Base-by-base conservation (phyloP, 345 rosid genomes). In the Noccaea bulbosa region DNA sequence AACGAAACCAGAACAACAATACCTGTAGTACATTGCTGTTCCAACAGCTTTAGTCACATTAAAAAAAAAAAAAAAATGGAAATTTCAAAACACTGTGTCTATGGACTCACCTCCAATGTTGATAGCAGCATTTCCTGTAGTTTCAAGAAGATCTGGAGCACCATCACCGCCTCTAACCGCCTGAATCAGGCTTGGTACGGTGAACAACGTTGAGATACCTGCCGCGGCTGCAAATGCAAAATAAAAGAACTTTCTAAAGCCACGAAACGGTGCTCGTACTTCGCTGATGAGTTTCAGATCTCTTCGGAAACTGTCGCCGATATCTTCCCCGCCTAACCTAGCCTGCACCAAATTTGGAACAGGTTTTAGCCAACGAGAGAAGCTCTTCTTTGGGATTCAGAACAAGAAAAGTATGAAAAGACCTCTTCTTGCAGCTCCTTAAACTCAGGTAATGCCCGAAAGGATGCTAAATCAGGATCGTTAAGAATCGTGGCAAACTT, bases 191-290 rank as follows among this genome's bases (percentile, higher is more conserved):
- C 96, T 83, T 67, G 99, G 99, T 67, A 84, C 60, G 2, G 99
- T 91, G 61, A 94, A 91, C 67, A 94, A 67, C 41, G 79, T 71
- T 48, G 99, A 91, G 78, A 94, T 91, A 66, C 99, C 96, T 2
- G 99, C 95, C 71, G 99, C 97, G 56, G 95, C 90, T 2, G 85
- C 73, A 65, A 94, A 79, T 61, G 97, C 98, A 47, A 88, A 70
- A 51, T 82, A 83, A 73, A 92, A 88, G 82, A 91, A 93, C 67
- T 88, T 86, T 73, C 97, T 83, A 74, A 91, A 67, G 43, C 97
- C 97, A 16, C 96, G 97, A 75, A 91, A 94, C 12, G 97, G 99
- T 71, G 99, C 97, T 82, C 89, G 95, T 65, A 94, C 99, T 85
- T 91, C 97, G 15, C 97, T 83, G 45, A 94, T 91, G 48, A 91